A percentile compares a stretch with the other conserved stretches of the same genome.
phyloP scores from a whole-genome alignment of 169 alveolate genomes.

The Cryptosporidium canis region DNA sequence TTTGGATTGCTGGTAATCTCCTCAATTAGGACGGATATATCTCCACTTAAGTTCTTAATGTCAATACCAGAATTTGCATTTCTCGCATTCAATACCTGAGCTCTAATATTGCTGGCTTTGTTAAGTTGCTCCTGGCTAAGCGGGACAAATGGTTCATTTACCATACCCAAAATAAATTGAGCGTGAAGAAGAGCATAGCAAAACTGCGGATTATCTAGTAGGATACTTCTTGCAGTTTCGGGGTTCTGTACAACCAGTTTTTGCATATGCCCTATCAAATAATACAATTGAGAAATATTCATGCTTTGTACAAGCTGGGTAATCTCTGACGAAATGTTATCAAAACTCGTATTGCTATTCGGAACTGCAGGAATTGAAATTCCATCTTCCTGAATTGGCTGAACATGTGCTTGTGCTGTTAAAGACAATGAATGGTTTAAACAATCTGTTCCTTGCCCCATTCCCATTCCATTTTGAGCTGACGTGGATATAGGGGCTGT shows the following conservation, averaged over 20 bases:
- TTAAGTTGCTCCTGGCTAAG: constrained; percentile 48
- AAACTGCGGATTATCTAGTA: constrained; percentile 71
- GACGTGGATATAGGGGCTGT: not conserved
- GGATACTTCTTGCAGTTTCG: constrained; percentile 60
- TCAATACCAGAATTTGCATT: not conserved
- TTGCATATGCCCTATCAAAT: constrained; percentile 75
- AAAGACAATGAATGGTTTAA: constrained; percentile 34
- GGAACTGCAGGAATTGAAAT: not conserved
- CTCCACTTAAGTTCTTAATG: constrained; percentile 25
- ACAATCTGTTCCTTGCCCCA: constrained; percentile 17
- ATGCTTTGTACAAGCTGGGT: constrained; percentile 26
- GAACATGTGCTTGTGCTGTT: not conserved
- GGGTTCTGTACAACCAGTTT: constrained; percentile 70
- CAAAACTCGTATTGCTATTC: not conserved
- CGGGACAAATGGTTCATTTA: constrained; percentile 73
- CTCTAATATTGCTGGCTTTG: constrained; percentile 34
- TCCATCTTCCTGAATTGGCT: constrained; percentile 39
- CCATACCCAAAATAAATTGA: constrained; percentile 73
- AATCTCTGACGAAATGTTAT: constrained; percentile 13
- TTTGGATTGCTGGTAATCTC: constrained; percentile 55
- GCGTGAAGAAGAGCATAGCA: constrained; percentile 77
- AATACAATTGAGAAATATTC: constrained; percentile 75
- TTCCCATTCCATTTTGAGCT: constrained; percentile 19
- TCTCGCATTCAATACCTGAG: constrained; percentile 3
- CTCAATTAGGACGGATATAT: constrained; percentile 42